Conservation (phyloP, 2,329 filamentous ascomycete genomes). For the Aureobasidium namibiae region DNA sequence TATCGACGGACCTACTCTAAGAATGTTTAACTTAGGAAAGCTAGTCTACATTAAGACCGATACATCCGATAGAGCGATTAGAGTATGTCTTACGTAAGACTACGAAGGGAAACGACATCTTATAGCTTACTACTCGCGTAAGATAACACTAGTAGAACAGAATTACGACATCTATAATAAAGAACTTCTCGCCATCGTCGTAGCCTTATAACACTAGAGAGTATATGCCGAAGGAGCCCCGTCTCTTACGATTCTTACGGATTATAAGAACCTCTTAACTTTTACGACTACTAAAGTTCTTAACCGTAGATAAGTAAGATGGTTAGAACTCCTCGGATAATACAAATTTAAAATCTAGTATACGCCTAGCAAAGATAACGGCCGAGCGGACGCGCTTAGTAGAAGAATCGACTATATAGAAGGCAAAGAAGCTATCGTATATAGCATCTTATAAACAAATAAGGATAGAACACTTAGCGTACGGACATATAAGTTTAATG, state of each 20-base stretch:
- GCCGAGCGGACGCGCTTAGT: conserved; percentile 15
- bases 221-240: conserved; percentile 15
- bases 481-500: conserved; percentile 4
- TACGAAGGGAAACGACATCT: too few relatives aligned
- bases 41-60: too few relatives aligned
- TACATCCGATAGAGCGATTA: too few relatives aligned
- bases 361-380: conserved; percentile 14
- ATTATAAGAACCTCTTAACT: conserved; percentile 16
- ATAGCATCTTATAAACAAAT: conserved; percentile 13
- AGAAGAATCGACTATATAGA: conserved; percentile 15
- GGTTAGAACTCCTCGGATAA: conserved; percentile 13
- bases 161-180: too few relatives aligned
- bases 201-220: conserved; percentile 15
- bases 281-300: conserved; percentile 17
- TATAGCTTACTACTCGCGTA: too few relatives aligned
- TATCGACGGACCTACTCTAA: too few relatives aligned
- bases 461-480: conserved; percentile 13
- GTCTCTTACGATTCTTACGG: conserved; percentile 12
- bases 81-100: too few relatives aligned
- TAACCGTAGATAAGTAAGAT: conserved; percentile 10
- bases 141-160: too few relatives aligned
- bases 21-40: too few relatives aligned
- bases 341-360: conserved; percentile 17
- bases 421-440: conserved; percentile 4
- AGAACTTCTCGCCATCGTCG: too few relatives aligned